Percentiles rank a stretch among this genome's conserved stretches.
These are phyloP conservation scores for Mycosphaerella sp. DNA, from an alignment of 2,329 filamentous ascomycete species.

Conservation along the genomic window DNA sequence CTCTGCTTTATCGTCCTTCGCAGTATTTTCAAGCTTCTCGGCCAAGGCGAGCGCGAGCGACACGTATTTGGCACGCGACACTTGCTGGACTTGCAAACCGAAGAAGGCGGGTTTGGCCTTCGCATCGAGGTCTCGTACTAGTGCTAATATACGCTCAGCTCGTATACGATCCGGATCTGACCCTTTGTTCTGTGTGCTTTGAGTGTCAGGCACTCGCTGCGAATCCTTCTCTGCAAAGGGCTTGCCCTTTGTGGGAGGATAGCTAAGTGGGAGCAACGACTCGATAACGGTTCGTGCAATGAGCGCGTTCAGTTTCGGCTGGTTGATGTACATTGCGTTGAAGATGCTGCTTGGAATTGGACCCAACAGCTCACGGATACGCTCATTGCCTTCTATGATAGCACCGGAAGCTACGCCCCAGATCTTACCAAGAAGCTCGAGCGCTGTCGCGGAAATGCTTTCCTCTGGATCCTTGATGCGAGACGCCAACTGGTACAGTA, in stretches of 20 bases:
- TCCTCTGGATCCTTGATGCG: conserved; percentile 81
- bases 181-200: conserved; percentile 39
- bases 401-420: conserved; percentile 93
- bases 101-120: conserved; percentile 84
- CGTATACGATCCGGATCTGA: conserved; percentile 70
- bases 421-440: conserved; percentile 74
- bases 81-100: conserved; percentile 72
- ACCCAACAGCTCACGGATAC: conserved; percentile 66
- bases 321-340: conserved; percentile 84
- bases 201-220: conserved; percentile 57
- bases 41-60: conserved; percentile 74
- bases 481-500: conserved; percentile 76
- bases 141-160: conserved; percentile 73
- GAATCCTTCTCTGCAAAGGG: conserved; percentile 46
- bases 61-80: conserved; percentile 65
- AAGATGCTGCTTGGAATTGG: conserved; percentile 80
- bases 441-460: conserved; percentile 75
- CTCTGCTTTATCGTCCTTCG: conserved; percentile 57
- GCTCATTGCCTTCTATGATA: conserved; percentile 74
- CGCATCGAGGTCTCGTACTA: conserved; percentile 70
- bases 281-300: conserved; percentile 83
- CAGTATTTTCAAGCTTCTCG: conserved; percentile 77
- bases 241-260: conserved; percentile 60
- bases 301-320: conserved; percentile 74
- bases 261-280: conserved; percentile 80